phyloP scores from a whole-genome alignment of 2,329 filamentous ascomycete species.

The Chaetomium globosum region DNA sequence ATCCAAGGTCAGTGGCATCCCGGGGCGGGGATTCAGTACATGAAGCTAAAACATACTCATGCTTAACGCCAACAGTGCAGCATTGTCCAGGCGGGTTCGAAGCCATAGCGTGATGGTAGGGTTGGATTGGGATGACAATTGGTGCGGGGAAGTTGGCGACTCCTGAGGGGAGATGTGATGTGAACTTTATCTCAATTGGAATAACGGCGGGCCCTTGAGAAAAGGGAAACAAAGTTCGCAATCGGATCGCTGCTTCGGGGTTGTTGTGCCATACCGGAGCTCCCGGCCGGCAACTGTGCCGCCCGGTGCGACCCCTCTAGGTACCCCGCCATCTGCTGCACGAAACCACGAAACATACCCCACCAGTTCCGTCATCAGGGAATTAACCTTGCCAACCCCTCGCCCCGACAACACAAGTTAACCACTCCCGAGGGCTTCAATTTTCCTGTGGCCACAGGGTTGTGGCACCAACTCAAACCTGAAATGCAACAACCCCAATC shows the following conservation, averaged over 20 bases:
- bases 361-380: constrained; percentile 8
- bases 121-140: not conserved
- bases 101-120: constrained; percentile 48
- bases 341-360: not conserved
- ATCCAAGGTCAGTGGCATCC: not conserved
- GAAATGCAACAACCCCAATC: not conserved
- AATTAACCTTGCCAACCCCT: not conserved
- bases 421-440: not conserved
- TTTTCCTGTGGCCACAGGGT: too few species aligned
- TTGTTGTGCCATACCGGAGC: not conserved
- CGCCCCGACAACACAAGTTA: not conserved
- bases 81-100: constrained; percentile 56
- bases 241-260: not conserved
- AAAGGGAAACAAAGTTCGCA: not conserved
- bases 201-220: not conserved
- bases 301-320: not conserved
- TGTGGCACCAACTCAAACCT: too few species aligned
- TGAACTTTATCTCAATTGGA: not conserved
- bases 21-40: not conserved
- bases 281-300: not conserved
- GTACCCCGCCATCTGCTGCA: constrained; percentile 3
- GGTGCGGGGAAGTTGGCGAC: not conserved
- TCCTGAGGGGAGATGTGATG: not conserved
- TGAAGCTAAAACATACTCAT: constrained; percentile 51
- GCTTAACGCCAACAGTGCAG: constrained; percentile 56